Evolutionary conservation across 139 green algal genomes (phyloP).

Genomic region (Chlorella sp.): DNA sequence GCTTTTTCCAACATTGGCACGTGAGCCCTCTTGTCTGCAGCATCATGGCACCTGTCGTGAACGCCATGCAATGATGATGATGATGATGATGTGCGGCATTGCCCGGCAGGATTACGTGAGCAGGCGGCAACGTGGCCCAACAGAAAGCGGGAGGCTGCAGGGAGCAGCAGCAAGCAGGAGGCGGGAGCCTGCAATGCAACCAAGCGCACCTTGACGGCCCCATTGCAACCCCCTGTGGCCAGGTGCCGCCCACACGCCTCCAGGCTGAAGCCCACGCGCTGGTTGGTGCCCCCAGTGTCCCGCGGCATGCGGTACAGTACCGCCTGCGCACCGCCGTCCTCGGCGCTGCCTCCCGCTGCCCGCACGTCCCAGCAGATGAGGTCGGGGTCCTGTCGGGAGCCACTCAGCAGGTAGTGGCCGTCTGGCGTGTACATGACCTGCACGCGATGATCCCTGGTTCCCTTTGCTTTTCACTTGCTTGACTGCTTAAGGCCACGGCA

Average conservation of each 20-base stretch:
- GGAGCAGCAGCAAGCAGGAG: not conserved
- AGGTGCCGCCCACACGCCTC: conserved; percentile 81
- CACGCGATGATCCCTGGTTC: too few species aligned
- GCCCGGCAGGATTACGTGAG: too few species aligned
- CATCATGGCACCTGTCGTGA: too few species aligned
- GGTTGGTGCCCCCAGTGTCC: conserved; percentile 67
- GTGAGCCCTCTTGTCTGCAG: too few species aligned
- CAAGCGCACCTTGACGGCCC: conserved; percentile 20
- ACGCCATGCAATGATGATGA: too few species aligned
- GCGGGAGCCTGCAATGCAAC: not conserved
- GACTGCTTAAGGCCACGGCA: too few species aligned
- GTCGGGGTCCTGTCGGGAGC: conserved; percentile 62
- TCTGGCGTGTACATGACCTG: conserved; percentile 55
- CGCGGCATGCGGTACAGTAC: conserved; percentile 66
- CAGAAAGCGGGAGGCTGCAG: not conserved
- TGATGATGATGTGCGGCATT: too few species aligned
- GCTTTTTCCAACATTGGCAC: too few species aligned
- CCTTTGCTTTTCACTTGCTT: too few species aligned
- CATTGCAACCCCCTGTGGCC: conserved; percentile 51
- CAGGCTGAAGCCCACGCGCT: conserved; percentile 70
- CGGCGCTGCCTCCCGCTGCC: not conserved
- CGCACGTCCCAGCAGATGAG: conserved; percentile 89
- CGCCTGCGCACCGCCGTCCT: conserved; percentile 22
- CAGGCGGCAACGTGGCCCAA: not conserved
- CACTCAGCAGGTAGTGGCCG: conserved; percentile 86